Evolutionary conservation across 768 basidiomycete genomes (phyloP).

Genomic region (Naganishia randhawae): DNA sequence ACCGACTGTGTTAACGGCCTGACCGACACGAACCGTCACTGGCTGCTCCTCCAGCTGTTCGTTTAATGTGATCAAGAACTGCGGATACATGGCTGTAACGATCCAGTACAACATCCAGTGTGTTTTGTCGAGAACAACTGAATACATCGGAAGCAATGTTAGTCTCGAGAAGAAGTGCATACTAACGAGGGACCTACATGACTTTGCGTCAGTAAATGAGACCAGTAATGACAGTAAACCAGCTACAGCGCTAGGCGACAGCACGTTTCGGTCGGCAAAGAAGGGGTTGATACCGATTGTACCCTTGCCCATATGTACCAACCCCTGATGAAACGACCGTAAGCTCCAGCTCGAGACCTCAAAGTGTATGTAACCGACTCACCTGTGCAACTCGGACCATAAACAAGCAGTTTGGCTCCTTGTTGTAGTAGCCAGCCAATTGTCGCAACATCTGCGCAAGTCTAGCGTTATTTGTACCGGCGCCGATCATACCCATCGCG

Average conservation of each 20-base stretch:
- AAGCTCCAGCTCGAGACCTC: not conserved
- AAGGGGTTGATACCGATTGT: slow-evolving; percentile 95
- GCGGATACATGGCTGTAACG: slow-evolving; percentile 92
- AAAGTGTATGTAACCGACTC: slow-evolving; percentile 12
- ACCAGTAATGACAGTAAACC: slow-evolving; percentile 82
- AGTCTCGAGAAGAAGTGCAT: not conserved
- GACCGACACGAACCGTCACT: slow-evolving; percentile 89
- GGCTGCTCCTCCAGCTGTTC: slow-evolving; percentile 81
- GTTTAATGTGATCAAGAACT: slow-evolving; percentile 94
- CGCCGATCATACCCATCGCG: slow-evolving; percentile 96
- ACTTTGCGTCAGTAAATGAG: slow-evolving; percentile 89
- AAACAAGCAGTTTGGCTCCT: slow-evolving; percentile 94
- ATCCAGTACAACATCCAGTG: slow-evolving; percentile 99
- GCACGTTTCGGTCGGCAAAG: slow-evolving; percentile 84
- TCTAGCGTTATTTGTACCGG: slow-evolving; percentile 97
- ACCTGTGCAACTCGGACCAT: slow-evolving; percentile 80
- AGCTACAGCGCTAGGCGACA: slow-evolving; percentile 83
- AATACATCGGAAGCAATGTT: not conserved
- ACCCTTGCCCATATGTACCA: slow-evolving; percentile 99
- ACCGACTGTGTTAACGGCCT: slow-evolving; percentile 94
- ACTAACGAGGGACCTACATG: slow-evolving; percentile 62
- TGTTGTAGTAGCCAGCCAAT: slow-evolving; percentile 95
- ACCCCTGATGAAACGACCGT: slow-evolving; percentile 60
- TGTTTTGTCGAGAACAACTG: slow-evolving; percentile 88
- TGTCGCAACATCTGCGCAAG: slow-evolving; percentile 96